Evolutionary conservation across 257 asterid species (phyloP).

Genomic region (Przewalskia tangutica): DNA sequence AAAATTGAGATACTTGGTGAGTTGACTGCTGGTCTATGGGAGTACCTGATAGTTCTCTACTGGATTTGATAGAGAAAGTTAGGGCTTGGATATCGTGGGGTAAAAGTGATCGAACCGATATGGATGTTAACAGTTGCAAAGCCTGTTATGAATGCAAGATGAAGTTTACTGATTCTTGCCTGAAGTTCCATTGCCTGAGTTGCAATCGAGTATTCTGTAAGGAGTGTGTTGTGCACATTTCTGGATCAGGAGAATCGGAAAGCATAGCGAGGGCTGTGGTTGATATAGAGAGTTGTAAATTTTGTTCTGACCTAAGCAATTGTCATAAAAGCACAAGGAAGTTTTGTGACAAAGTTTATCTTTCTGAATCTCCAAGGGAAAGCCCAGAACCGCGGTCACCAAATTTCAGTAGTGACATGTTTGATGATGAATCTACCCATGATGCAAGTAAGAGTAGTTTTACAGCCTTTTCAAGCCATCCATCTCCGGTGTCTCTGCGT

Average conservation of each 20-base stretch:
- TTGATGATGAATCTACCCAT: conserved; percentile 39
- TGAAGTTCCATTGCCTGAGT: conserved; percentile 48
- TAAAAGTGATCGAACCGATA: conserved; percentile 21
- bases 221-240: conserved; percentile 36
- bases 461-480: conserved; percentile 31
- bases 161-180: conserved; percentile 26
- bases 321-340: conserved; percentile 26
- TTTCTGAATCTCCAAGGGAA: conserved; percentile 67
- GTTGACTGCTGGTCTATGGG: conserved; percentile 47
- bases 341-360: conserved; percentile 58
- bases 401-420: conserved; percentile 57
- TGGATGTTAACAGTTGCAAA: conserved; percentile 25
- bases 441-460: conserved; percentile 40
- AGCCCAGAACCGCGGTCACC: conserved; percentile 81
- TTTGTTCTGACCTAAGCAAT: conserved; percentile 35
- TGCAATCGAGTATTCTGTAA: conserved; percentile 49
- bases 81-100: conserved; percentile 57
- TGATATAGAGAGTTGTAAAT: conserved; percentile 38
- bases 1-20: conserved; percentile 24
- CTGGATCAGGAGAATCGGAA: conserved; percentile 18
- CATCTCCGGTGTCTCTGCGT: conserved; percentile 35
- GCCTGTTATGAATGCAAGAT: conserved; percentile 41
- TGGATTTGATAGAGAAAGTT: conserved; percentile 55
- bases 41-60: conserved; percentile 47
- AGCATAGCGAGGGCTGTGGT: conserved; percentile 15